Base-by-base conservation (phyloP, 805 yeast species). In the Zygosaccharomyces lentus region DNA sequence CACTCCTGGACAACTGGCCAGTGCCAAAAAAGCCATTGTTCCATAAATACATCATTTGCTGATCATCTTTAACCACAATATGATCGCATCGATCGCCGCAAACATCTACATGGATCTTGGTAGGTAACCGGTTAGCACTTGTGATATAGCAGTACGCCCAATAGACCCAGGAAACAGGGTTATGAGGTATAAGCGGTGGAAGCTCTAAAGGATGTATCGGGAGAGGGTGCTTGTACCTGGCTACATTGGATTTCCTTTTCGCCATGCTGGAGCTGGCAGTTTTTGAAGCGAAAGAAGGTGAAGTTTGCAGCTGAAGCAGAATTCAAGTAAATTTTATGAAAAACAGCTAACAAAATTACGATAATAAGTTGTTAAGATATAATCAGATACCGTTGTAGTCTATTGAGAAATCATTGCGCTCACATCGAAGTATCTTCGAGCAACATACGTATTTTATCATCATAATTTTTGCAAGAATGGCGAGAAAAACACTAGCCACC, bases 341-440 rank as follows among this genome's bases (percentile, higher is more conserved):
- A 25, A 24, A 9, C 6, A 17, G 31, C 9, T 16, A 17, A 17
- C 15, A 29, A 32, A 6, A 15, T n/a, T 7, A 13, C n/a, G 21
- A 19, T 17, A 38, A 24, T 25, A 27, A 26, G 21, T 7, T 38
- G n/a, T 35, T 13, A 12, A 26, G 25, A 9, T 3, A 15, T 38
- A 45, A 36, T 84, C 95, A 87, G 95, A 87, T 87, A 87, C 95
- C 95, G 95, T 87, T 87, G 95, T 87, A 87, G 96, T 87, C 95
- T 82, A 76, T 78, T 78, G 81, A 77, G 81, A 76, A 80, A 79
- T 78, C 82, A 69, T 62, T 76, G 83, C 75, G 81, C 85, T 75
- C 78, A 79, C 87, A 81, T 61, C 57, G 79, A 65, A 47, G 36
- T 56, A 62, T 64, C 74, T 72, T 73, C 77, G 63, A 71, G 76